Evolutionary conservation across 371 early-diverging fungal genomes (phyloP).

Genomic region (Mortierella sp.): DNA sequence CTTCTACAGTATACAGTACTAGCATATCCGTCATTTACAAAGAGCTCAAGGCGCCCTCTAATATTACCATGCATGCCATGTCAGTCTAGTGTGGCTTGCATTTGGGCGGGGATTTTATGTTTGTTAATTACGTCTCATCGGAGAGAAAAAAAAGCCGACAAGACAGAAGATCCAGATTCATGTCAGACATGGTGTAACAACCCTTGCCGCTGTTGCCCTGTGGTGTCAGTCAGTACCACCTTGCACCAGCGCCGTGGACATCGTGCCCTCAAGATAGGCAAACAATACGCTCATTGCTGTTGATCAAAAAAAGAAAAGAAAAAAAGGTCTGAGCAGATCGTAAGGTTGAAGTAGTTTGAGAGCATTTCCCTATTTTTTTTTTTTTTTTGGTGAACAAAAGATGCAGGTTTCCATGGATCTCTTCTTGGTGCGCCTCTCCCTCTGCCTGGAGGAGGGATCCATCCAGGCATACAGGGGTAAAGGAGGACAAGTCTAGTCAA

Average conservation of each 20-base stretch:
- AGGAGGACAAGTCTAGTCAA: background rate
- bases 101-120: conserved; percentile 5
- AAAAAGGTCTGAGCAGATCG: conserved; percentile 1
- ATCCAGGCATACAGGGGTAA: background rate
- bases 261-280: background rate
- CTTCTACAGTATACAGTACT: background rate
- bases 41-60: background rate
- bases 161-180: background rate
- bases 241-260: background rate
- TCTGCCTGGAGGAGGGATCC: background rate
- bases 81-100: background rate
- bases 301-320: background rate
- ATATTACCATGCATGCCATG: background rate
- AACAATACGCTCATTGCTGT: background rate
- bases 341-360: conserved; percentile 6
- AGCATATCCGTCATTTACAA: background rate
- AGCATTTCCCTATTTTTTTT: background rate
- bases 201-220: background rate
- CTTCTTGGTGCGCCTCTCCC: background rate
- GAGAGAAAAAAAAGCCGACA: background rate
- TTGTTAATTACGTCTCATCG: background rate
- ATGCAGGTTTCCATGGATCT: background rate
- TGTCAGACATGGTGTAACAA: background rate
- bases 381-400: background rate
- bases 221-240: too few relatives aligned